Evolutionary conservation across 2,329 filamentous ascomycete genomes (phyloP), one percentile per base, ranked within the genome.

Genomic region (Pestalotiopsis sp.): DNA sequence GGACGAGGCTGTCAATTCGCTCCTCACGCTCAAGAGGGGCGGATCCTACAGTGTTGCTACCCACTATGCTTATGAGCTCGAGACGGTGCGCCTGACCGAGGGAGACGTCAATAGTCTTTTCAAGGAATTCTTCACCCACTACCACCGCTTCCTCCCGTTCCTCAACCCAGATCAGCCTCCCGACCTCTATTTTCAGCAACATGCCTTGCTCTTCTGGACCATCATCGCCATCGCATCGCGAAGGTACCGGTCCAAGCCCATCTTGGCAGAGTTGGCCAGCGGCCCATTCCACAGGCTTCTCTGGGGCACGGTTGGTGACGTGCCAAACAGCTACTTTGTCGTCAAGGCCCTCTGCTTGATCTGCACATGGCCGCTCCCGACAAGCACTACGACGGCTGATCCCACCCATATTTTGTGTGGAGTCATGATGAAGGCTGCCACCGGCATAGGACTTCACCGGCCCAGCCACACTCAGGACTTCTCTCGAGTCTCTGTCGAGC

Each of bases 401-500:
- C 92, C 92, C 2, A 95, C 93, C 1, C 93, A 95, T 77, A 94
- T 93, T 77, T 83, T 95, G 20, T 91, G 91, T 73, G 93, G 93
- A 66, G 89, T 94, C 70, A 94, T 95, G 92, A 94, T 95, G 89
- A 94, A 95, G 81, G 89, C 93, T 25, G 93, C 93, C 9, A 94
- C 93, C 72, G 92, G 93, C 72, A 94, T 95, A 73, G 93, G 93
- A 23, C 84, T 96, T 66, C 93, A 96, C 75, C 88, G 93, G 62
- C 93, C 93, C 13, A 93, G 91, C 67, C 91, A 95, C 78, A 93
- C 92, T 59, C 92, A 95, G 78, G 93, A 95, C 78, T 96, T 95
- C 78, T 94, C 92, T 1, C 85, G 92, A 64, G 91, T 92, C 36
- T 91, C 89, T 2, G 85, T 93, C 40, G 91, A 94, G 72, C 83